Evolutionary conservation across 2,329 filamentous ascomycete species (phyloP).

Genomic region (Macrophomina phaseolina): DNA sequence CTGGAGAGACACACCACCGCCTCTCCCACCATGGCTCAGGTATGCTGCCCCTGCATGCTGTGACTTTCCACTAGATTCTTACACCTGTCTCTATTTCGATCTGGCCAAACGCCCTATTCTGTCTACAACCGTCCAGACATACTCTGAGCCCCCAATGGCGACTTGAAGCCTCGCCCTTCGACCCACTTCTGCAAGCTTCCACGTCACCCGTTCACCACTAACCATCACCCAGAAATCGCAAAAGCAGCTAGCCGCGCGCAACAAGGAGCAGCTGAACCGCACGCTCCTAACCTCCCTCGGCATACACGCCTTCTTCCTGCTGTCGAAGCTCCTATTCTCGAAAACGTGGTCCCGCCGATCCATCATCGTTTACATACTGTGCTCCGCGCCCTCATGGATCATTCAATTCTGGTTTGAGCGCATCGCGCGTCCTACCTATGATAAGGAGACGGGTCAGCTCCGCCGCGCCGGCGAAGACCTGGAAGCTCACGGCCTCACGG

Average conservation of each 20-base stretch:
- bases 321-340: conserved; percentile 70
- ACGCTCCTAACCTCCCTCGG: conserved; percentile 77
- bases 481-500: conserved; percentile 83
- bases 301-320: conserved; percentile 76
- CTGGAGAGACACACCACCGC: not conserved
- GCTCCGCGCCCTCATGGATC: conserved; percentile 75
- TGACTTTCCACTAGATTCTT: not conserved
- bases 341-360: conserved; percentile 61
- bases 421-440: conserved; percentile 78
- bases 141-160: not conserved
- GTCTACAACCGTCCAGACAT: not conserved
- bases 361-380: conserved; percentile 69
- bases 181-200: conserved; percentile 12
- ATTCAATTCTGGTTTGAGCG: conserved; percentile 88
- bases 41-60: conserved; percentile 2
- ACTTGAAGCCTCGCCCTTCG: not conserved
- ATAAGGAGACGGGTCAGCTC: conserved; percentile 62
- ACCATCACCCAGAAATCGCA: conserved; percentile 53
- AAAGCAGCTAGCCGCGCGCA: conserved; percentile 75
- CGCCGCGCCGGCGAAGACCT: conserved; percentile 85
- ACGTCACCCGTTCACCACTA: conserved; percentile 6
- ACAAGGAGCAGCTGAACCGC: conserved; percentile 75
- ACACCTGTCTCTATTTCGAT: not conserved
- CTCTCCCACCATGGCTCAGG: conserved; percentile 8
- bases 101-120: not conserved